A percentile compares a stretch with the other conserved stretches of the same genome.
Evolutionary conservation across 148 eudicot genomes (phyloP).

Genomic region (Tetragonia tetragonoides): DNA sequence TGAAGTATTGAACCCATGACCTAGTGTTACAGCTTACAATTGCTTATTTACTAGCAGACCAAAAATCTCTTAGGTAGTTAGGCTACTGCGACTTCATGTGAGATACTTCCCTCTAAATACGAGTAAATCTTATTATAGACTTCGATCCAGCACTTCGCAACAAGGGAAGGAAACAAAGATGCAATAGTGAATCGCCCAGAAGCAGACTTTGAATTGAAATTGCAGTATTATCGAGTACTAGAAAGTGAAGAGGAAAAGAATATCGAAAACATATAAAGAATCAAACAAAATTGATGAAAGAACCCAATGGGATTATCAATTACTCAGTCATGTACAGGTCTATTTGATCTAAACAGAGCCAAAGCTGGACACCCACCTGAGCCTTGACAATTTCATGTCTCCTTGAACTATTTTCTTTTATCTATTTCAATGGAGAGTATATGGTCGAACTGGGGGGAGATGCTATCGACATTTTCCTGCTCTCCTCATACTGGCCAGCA

Average conservation of each 20-base stretch:
- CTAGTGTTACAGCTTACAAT: no score
- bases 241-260: neutral
- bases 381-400: conserved; percentile 1
- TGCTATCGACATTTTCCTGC: conserved; percentile 31
- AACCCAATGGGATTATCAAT: conserved; percentile 4
- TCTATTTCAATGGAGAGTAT: conserved; percentile 19
- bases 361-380: conserved; percentile 13
- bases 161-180: neutral
- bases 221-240: neutral
- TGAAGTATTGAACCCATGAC: no score
- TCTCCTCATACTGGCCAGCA: conserved; percentile 72
- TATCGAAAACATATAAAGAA: neutral
- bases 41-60: no score
- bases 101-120: no score
- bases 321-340: conserved; percentile 15
- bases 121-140: no score
- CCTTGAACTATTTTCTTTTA: neutral
- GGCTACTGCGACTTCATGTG: no score
- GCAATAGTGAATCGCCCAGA: neutral
- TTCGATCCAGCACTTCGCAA: no score
- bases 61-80: no score
- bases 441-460: conserved; percentile 5
- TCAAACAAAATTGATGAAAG: neutral
- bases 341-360: neutral
- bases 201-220: neutral